Evolutionary conservation across 2,329 filamentous ascomycete genomes (phyloP), one percentile per base, ranked within the genome.

Genomic region (Aspergillus vadensis): DNA sequence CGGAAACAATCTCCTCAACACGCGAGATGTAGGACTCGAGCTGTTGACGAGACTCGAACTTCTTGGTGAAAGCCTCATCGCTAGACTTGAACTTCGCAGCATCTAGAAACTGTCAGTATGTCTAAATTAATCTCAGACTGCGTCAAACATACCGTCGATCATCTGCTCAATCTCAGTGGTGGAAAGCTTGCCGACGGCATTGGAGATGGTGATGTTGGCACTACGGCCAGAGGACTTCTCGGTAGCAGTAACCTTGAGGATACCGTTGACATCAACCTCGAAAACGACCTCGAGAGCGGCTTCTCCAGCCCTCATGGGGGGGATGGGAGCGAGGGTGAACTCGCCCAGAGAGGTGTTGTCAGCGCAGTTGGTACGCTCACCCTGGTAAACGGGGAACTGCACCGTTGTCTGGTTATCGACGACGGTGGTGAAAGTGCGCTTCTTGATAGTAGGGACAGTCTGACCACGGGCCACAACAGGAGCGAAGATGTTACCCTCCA

Each of bases 241-340:
- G 51, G 94, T 97, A 70, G 95, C 95, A 66, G 94, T 98, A 75
- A 98, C 95, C 89, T 99, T 99, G 69, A 99, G 89, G 79, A 97
- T 97, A 89, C 95, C 95, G 86, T 99, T 99, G 86, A 97, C 95
- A 72, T 99, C 95, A 76, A 99, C 95, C 85, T 99, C 95, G 82
- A 99, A 98, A 79, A 98, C 92, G 71, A 94, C 91, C 83, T 99
- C 95, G 49, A 99, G 90, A 69, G 96, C 93, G 71, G 95, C 91
- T 78, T 99, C 95, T 79, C 95, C 94, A 75, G 95, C 94, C 75
- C 89, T 89, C 92, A 97, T 89, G 6, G 85, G 85, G 81, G 84
- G 93, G 80, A 85, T 94, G 49, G 94, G 95, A 70, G 92, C 90
- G 65, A 99, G 85, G 62, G 94, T 97, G 82, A 98, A 99, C 82